These are phyloP conservation scores for Candida ascalaphidarum DNA, from an alignment of 805 yeast genomes.

Conservation along the genomic window DNA sequence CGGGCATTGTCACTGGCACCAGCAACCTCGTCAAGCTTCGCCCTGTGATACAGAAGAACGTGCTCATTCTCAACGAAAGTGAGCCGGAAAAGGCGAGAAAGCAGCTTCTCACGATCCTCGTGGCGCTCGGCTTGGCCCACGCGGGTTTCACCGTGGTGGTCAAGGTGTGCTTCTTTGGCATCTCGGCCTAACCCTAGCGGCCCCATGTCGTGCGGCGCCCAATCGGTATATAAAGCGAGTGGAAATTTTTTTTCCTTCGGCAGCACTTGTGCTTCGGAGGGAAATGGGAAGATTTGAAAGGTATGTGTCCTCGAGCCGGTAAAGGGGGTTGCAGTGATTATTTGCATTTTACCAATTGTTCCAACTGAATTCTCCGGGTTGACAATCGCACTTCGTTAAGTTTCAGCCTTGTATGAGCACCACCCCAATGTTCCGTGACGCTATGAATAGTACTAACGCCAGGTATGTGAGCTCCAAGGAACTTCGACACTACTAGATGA, in stretches of 20 bases:
- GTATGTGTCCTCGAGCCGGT: too few relatives aligned
- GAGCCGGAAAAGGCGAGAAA: slow-evolving; percentile 25
- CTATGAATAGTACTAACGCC: not conserved
- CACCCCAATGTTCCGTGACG: not conserved
- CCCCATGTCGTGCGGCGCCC: not conserved
- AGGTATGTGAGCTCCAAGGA: not conserved
- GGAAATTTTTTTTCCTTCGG: too few relatives aligned
- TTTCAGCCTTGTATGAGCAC: slow-evolving; percentile 58
- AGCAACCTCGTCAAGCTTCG: slow-evolving; percentile 41
- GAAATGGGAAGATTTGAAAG: too few relatives aligned
- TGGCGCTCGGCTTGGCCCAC: slow-evolving; percentile 41
- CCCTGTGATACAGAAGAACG: slow-evolving; percentile 27
- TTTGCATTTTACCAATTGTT: slow-evolving; percentile 49
- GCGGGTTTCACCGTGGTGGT: slow-evolving; percentile 53
- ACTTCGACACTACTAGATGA: slow-evolving; percentile 14
- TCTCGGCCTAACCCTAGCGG: not conserved
- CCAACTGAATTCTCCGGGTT: slow-evolving; percentile 48
- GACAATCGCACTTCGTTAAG: slow-evolving; percentile 52
- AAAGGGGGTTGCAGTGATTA: slow-evolving; percentile 33
- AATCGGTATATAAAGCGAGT: not conserved
- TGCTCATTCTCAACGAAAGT: slow-evolving; percentile 16
- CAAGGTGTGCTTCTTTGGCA: slow-evolving; percentile 56
- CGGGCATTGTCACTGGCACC: slow-evolving; percentile 54
- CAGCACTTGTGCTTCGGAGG: too few relatives aligned
- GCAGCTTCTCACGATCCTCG: slow-evolving; percentile 26